These are phyloP conservation scores for Hyphopichia fennica DNA, from an alignment of 1,139 yeast genomes.

Conservation along the genomic window DNA sequence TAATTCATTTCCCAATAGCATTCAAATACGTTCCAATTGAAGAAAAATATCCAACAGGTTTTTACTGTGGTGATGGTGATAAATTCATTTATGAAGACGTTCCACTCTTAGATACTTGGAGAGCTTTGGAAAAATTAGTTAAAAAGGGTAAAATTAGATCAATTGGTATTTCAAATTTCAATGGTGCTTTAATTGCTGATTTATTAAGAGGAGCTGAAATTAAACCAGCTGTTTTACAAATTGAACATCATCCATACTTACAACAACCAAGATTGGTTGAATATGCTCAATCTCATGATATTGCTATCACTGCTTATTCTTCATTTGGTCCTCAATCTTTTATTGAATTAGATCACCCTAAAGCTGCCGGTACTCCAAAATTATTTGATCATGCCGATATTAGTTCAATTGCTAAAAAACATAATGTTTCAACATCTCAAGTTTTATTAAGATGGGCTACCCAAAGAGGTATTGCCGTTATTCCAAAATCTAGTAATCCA, in stretches of 20 bases:
- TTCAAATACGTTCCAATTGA: conserved; percentile 71
- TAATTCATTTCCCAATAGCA: conserved; percentile 81
- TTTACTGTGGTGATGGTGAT: conserved; percentile 63
- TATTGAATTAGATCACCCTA: conserved; percentile 55
- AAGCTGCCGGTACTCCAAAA: conserved; percentile 53
- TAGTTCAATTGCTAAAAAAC: conserved; percentile 51
- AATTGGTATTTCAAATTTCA: conserved; percentile 84
- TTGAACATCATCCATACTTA: conserved; percentile 91
- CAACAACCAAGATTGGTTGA: conserved; percentile 70
- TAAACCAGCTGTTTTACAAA: conserved; percentile 79
- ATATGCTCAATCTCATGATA: conserved; percentile 58
- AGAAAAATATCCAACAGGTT: conserved; percentile 73
- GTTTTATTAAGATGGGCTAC: conserved; percentile 81
- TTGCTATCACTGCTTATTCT: conserved; percentile 81
- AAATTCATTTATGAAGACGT: conserved; percentile 63
- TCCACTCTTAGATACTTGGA: conserved; percentile 78
- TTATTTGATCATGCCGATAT: conserved; percentile 58
- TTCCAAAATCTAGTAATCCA: conserved; percentile 71
- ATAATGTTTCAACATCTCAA: conserved; percentile 58
- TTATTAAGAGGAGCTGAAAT: conserved; percentile 69
- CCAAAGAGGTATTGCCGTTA: conserved; percentile 68
- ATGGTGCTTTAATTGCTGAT: conserved; percentile 69
- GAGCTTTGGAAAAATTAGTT: conserved; percentile 64
- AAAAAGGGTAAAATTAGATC: conserved; percentile 66
- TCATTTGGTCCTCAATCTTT: conserved; percentile 79